Conservation (phyloP, 2,329 filamentous ascomycete species). For the Alternaria triticina region DNA sequence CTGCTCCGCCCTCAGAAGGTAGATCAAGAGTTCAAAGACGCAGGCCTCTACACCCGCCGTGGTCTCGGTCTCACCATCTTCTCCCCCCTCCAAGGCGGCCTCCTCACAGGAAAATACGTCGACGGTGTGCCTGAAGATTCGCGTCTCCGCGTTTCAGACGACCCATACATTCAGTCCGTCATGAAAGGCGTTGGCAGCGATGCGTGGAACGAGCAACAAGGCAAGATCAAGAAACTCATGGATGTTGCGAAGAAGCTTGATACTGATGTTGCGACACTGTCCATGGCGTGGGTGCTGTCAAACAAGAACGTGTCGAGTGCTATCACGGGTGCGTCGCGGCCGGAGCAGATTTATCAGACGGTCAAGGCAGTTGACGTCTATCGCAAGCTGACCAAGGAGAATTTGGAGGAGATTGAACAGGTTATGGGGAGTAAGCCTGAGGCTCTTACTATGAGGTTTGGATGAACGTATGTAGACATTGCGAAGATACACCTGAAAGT, state of each 20-base stretch:
- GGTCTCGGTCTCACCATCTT: constrained; percentile 63
- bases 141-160: constrained; percentile 61
- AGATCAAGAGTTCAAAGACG: constrained; percentile 64
- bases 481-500: too few species aligned
- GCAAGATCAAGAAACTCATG: constrained; percentile 59
- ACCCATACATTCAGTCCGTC: constrained; percentile 59
- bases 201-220: constrained; percentile 62
- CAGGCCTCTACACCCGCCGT: constrained; percentile 59
- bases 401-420: constrained; percentile 53
- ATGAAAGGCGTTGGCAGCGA: constrained; percentile 54
- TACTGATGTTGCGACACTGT: constrained; percentile 57
- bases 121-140: constrained; percentile 65
- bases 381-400: constrained; percentile 51
- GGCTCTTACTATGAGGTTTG: constrained; percentile 32
- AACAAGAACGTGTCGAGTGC: constrained; percentile 40
- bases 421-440: constrained; percentile 43
- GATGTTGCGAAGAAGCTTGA: constrained; percentile 68
- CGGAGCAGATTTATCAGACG: constrained; percentile 44
- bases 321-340: constrained; percentile 38
- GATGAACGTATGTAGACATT: constrained; percentile 7
- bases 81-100: constrained; percentile 61
- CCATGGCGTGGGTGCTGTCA: constrained; percentile 46
- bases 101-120: constrained; percentile 69
- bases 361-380: constrained; percentile 54
- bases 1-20: constrained; percentile 64